Conservation (phyloP, 495 filamentous ascomycete genomes). For the Jackrogersella multiformis region DNA sequence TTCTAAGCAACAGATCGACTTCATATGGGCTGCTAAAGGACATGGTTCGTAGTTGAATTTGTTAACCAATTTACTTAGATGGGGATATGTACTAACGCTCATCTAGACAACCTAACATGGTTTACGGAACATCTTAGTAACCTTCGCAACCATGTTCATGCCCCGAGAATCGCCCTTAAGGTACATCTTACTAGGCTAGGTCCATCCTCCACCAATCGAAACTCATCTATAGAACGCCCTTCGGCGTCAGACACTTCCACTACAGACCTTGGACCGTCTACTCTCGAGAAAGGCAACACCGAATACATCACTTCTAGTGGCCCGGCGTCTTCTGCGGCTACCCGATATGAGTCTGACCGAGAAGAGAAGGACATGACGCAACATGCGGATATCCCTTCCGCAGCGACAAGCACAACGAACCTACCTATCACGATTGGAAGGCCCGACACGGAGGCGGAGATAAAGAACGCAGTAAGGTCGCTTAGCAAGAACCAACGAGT, state of each 20-base stretch:
- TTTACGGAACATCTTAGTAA: conserved; percentile 60
- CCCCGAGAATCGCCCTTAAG: conserved; percentile 55
- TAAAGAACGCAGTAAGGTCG: conserved; percentile 52
- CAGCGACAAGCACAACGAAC: conserved; percentile 14
- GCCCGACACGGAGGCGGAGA: conserved; percentile 54
- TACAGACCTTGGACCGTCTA: not conserved
- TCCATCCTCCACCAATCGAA: not conserved
- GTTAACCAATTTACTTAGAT: not conserved
- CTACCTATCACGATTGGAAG: conserved; percentile 49
- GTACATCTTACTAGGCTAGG: conserved; percentile 56
- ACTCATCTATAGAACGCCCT: not conserved
- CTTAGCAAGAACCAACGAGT: conserved; percentile 54
- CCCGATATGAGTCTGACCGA: conserved; percentile 35
- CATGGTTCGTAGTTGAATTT: conserved; percentile 52
- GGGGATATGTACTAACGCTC: conserved; percentile 29
- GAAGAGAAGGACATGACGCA: conserved; percentile 11
- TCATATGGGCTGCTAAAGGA: conserved; percentile 63
- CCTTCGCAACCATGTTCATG: conserved; percentile 52
- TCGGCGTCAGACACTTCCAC: conserved; percentile 24
- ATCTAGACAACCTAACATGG: conserved; percentile 58
- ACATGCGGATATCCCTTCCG: conserved; percentile 11
- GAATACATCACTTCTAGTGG: conserved; percentile 26
- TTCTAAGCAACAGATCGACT: conserved; percentile 58
- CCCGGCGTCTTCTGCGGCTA: conserved; percentile 32
- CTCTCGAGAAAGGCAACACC: conserved; percentile 12